phyloP scores from a whole-genome alignment of 345 rosid species.

The Excoecaria agallocha region DNA sequence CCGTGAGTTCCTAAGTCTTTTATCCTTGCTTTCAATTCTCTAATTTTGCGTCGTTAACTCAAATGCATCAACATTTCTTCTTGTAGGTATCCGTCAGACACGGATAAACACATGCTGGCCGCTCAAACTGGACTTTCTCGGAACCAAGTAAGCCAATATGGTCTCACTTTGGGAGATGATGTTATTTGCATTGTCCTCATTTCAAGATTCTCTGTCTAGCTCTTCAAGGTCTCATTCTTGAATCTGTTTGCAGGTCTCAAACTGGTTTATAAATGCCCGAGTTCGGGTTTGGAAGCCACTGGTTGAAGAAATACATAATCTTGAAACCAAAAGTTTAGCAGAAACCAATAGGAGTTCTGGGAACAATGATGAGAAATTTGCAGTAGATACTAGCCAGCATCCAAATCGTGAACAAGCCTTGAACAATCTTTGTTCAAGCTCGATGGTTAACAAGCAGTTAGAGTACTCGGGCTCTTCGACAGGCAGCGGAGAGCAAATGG shows the following conservation, averaged over 20 bases:
- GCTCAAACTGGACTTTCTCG: constrained; percentile 58
- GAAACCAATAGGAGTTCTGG: constrained; percentile 24
- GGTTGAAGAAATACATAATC: constrained; percentile 65
- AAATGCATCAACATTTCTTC: constrained; percentile 1
- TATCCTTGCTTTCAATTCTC: neutral
- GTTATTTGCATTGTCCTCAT: neutral
- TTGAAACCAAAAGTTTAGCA: constrained; percentile 42
- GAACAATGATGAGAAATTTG: constrained; percentile 20
- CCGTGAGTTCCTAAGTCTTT: constrained; percentile 42
- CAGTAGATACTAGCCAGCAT: constrained; percentile 21
- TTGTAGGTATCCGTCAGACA: constrained; percentile 58
- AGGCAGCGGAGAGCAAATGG: constrained; percentile 19
- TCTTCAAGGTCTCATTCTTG: neutral
- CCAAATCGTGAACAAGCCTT: constrained; percentile 20
- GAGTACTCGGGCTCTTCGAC: constrained; percentile 17
- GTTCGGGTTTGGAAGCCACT: constrained; percentile 67
- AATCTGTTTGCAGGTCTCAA: constrained; percentile 43
- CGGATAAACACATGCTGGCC: constrained; percentile 63
- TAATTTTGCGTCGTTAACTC: neutral
- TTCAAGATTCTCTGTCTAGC: neutral
- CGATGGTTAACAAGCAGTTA: constrained; percentile 22
- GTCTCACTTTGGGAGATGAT: neutral
- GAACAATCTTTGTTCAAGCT: constrained; percentile 21
- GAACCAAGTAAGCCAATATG: constrained; percentile 42
- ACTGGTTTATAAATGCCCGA: constrained; percentile 66